Evolutionary conservation across 2,329 filamentous ascomycete species (phyloP).

Genomic region (Penicillium thymicola): DNA sequence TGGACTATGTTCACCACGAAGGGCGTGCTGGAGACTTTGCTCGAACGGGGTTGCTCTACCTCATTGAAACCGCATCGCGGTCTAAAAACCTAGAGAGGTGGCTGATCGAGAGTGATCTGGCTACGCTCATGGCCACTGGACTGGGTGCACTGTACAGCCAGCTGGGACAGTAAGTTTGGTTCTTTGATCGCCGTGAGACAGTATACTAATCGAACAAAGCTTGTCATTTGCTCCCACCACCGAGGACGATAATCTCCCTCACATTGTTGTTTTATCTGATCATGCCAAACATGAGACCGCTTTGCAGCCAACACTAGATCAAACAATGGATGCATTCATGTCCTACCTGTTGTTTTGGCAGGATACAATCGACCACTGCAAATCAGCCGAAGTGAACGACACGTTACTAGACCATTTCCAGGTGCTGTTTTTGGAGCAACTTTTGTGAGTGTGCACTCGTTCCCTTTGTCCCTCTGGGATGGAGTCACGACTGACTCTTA

Average conservation of each 20-base stretch:
- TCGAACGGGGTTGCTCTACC: slow-evolving; percentile 86
- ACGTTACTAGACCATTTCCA: slow-evolving; percentile 96
- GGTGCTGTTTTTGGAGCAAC: slow-evolving; percentile 89
- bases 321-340: slow-evolving; percentile 88
- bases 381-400: slow-evolving; percentile 84
- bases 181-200: slow-evolving; percentile 40
- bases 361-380: slow-evolving; percentile 93
- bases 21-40: slow-evolving; percentile 95
- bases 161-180: slow-evolving; percentile 53
- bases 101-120: slow-evolving; percentile 95
- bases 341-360: slow-evolving; percentile 98
- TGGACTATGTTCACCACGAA: slow-evolving; percentile 96
- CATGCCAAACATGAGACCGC: slow-evolving; percentile 71
- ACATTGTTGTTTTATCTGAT: slow-evolving; percentile 84
- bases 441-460: slow-evolving; percentile 61
- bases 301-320: slow-evolving; percentile 75
- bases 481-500: slow-evolving; percentile 1
- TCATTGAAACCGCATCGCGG: slow-evolving; percentile 87
- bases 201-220: slow-evolving; percentile 52
- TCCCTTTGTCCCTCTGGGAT: background rate
- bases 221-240: slow-evolving; percentile 76
- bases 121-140: slow-evolving; percentile 94
- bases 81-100: slow-evolving; percentile 84
- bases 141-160: slow-evolving; percentile 75
- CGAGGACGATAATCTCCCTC: slow-evolving; percentile 63